Percentiles rank a stretch among this genome's conserved stretches.
These are phyloP conservation scores for Hygrophoropsis aurantiaca DNA, from an alignment of 768 basidiomycete genomes.

Conservation along the genomic window DNA sequence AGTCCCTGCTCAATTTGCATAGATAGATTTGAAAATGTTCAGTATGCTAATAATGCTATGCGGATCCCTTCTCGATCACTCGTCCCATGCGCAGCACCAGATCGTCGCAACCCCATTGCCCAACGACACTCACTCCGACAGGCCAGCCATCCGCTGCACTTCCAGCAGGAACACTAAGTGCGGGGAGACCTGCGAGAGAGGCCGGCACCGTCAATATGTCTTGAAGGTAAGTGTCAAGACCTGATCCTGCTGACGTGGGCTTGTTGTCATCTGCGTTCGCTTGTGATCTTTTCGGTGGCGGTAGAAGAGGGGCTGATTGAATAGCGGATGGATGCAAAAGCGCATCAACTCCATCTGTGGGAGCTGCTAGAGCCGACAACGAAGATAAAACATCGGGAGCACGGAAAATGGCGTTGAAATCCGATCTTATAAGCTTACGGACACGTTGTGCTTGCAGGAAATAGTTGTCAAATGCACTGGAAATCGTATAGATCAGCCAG, in stretches of 20 bases:
- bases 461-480: slow-evolving; percentile 95
- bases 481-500: background rate
- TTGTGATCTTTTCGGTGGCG: too few species aligned
- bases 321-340: slow-evolving; percentile 88
- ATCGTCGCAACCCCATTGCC: slow-evolving; percentile 83
- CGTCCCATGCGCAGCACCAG: slow-evolving; percentile 56
- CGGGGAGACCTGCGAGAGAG: slow-evolving; percentile 86
- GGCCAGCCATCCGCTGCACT: slow-evolving; percentile 67
- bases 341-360: slow-evolving; percentile 61
- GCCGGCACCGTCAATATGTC: slow-evolving; percentile 93
- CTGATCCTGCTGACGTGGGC: slow-evolving; percentile 8
- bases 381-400: slow-evolving; percentile 45
- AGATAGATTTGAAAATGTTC: background rate
- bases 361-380: background rate
- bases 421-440: slow-evolving; percentile 65
- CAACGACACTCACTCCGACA: slow-evolving; percentile 78
- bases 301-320: slow-evolving; percentile 73
- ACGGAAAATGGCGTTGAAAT: slow-evolving; percentile 73
- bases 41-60: background rate
- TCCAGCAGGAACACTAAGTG: slow-evolving; percentile 67
- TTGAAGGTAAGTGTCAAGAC: slow-evolving; percentile 73
- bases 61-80: slow-evolving; percentile 35
- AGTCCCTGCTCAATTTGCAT: slow-evolving; percentile 24
- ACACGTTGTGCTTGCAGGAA: slow-evolving; percentile 90
- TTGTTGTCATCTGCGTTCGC: slow-evolving; percentile 6